phyloP scores from a whole-genome alignment of 805 yeast genomes.

The Sugiyamaella boreocaroliniensis region DNA sequence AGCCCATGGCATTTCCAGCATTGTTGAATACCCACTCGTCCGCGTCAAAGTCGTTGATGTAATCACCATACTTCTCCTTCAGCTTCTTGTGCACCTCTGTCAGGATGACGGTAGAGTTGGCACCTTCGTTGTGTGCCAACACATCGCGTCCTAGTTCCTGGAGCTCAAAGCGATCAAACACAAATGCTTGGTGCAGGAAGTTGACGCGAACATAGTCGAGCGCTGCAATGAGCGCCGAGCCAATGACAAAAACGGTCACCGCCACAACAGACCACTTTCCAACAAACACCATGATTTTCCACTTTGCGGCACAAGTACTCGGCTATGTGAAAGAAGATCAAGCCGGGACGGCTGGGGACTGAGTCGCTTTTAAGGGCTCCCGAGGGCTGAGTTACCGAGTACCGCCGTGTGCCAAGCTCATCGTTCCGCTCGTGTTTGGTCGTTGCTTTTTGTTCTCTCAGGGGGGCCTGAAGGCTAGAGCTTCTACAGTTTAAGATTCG shows the following conservation, averaged over 20 bases:
- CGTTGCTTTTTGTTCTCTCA: not conserved
- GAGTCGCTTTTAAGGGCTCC: no score
- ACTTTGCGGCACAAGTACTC: not conserved
- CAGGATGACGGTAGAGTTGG: constrained; percentile 54
- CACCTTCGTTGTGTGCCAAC: constrained; percentile 24
- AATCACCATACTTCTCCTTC: constrained; percentile 60
- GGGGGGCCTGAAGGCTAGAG: no score
- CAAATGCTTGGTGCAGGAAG: constrained; percentile 58
- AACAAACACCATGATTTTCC: constrained; percentile 14
- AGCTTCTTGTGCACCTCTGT: constrained; percentile 53
- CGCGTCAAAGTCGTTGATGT: constrained; percentile 61
- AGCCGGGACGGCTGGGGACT: no score
- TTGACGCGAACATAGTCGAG: constrained; percentile 21
- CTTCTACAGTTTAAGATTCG: no score
- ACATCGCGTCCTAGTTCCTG: constrained; percentile 55
- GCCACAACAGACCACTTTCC: constrained; percentile 15
- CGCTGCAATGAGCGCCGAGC: constrained; percentile 3
- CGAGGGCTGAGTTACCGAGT: no score
- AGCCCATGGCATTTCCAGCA: constrained; percentile 96
- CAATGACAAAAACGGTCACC: constrained; percentile 13
- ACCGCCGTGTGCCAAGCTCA: no score
- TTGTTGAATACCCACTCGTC: constrained; percentile 95
- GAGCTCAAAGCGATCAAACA: constrained; percentile 61
- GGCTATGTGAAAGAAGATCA: not conserved
- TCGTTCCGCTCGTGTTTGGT: not conserved